Base-by-base conservation (phyloP, 768 basidiomycete genomes). In the Myochromella boudieri region DNA sequence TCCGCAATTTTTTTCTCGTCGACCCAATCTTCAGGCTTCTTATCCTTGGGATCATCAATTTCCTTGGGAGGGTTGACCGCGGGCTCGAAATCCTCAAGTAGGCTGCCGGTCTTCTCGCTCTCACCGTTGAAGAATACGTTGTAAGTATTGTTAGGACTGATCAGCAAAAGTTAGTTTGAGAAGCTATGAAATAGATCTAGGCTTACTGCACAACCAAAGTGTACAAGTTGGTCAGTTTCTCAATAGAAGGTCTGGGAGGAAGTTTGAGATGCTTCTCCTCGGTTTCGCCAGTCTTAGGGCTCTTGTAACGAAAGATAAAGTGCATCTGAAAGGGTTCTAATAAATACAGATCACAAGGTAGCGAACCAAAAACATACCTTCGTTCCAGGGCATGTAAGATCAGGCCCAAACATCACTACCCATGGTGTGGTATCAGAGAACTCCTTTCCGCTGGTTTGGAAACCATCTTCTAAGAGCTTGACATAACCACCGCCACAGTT, bases 401-500 rank as follows among this genome's bases (percentile, higher is more conserved):
- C 95, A 54, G 95, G 95, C 57, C 95, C 95, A 63, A 98, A 97
- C 95, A 97, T 97, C 74, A 95, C 78, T 10, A 88, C 87, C 87
- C 87, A 95, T 34, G 93, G 91, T 6, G 93, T 95, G 61, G 88
- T 87, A 69, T 95, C 93, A 43, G 85, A 86, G 67, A 95, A 95
- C 63, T 93, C 92, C 75, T 93, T 90, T 49, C 89, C 89, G 52
- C 84, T 87, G 50, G 87, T 87, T 73, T 95, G 91, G 82, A 94
- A 94, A 49, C 92, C 93, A 59, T 93, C 86, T 63, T 89, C 86
- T 34, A 99, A 82, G 46, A 98, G 84, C 71, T 98, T 99, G 74
- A 98, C 72, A 72, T 99, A 99, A 29, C 97, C 97, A 74, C 97
- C 97, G 68, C 97, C 97, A 60, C 97, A 98, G 71, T 97, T 97